phyloP scores from a whole-genome alignment of 345 rosid genomes.

The Lepidium sativum region DNA sequence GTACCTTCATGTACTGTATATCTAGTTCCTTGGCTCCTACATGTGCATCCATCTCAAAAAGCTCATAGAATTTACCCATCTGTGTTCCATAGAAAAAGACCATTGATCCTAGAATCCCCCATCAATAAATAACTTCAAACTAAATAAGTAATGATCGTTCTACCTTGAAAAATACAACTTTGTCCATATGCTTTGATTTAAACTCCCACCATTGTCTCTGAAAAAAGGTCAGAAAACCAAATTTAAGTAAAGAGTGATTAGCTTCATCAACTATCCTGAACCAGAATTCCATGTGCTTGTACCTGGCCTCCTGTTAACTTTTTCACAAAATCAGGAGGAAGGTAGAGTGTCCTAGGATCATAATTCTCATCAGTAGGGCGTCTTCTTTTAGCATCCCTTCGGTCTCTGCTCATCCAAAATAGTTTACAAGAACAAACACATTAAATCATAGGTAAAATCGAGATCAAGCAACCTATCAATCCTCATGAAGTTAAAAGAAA shows the following conservation, averaged over 20 bases:
- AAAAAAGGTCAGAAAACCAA: slow-evolving; percentile 7
- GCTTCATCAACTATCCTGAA: slow-evolving; percentile 11
- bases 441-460: neutral
- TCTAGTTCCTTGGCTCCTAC: slow-evolving; percentile 86
- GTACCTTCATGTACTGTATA: slow-evolving; percentile 97
- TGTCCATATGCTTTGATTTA: slow-evolving; percentile 97
- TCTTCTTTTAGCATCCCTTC: slow-evolving; percentile 60
- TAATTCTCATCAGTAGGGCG: slow-evolving; percentile 65
- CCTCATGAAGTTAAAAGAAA: neutral
- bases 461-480: neutral
- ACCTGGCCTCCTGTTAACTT: slow-evolving; percentile 87
- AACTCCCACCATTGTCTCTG: slow-evolving; percentile 99
- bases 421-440: neutral
- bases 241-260: slow-evolving; percentile 1
- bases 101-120: neutral
- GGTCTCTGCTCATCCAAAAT: slow-evolving; percentile 39
- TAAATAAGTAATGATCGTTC: neutral
- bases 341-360: slow-evolving; percentile 77
- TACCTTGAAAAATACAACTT: slow-evolving; percentile 96
- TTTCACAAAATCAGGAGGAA: slow-evolving; percentile 80
- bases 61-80: slow-evolving; percentile 99
- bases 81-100: slow-evolving; percentile 25
- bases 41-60: slow-evolving; percentile 99
- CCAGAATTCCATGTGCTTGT: slow-evolving; percentile 7
- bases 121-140: neutral